phyloP scores from a whole-genome alignment of 148 eudicot species.

The Vaccinium corymbosum region DNA sequence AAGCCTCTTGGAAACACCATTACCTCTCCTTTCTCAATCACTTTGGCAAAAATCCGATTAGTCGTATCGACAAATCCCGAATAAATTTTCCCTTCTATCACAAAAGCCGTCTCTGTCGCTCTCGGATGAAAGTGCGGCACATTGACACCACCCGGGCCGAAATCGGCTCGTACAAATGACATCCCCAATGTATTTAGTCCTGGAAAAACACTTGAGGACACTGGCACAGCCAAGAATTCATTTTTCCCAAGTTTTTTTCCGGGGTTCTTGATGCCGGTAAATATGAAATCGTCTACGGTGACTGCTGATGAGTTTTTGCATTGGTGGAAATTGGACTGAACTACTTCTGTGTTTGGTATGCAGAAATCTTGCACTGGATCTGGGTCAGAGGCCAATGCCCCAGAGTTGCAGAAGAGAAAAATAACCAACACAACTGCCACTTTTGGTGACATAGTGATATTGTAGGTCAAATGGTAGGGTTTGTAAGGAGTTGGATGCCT shows the following conservation, averaged over 20 bases:
- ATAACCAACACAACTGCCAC: slow-evolving; percentile 23
- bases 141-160: slow-evolving; percentile 53
- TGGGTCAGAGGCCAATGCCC: slow-evolving; percentile 56
- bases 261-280: slow-evolving; percentile 50
- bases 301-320: slow-evolving; percentile 56
- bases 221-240: slow-evolving; percentile 51
- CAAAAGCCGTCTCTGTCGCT: slow-evolving; percentile 73
- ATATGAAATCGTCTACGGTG: slow-evolving; percentile 58
- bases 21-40: slow-evolving; percentile 74
- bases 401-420: slow-evolving; percentile 17
- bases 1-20: slow-evolving; percentile 86
- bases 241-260: slow-evolving; percentile 27
- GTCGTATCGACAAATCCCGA: slow-evolving; percentile 72
- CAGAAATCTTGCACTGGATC: slow-evolving; percentile 80
- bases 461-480: background rate
- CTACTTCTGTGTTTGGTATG: slow-evolving; percentile 30
- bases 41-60: slow-evolving; percentile 61
- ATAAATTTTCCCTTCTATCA: slow-evolving; percentile 59
- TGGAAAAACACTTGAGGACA: slow-evolving; percentile 49
- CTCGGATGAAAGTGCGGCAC: slow-evolving; percentile 83
- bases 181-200: slow-evolving; percentile 76
- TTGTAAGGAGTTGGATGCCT: background rate
- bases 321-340: slow-evolving; percentile 17
- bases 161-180: slow-evolving; percentile 74
- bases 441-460: slow-evolving; percentile 30